These are phyloP conservation scores for Triticum aestivum DNA, from an alignment of 176 grass and related monocot species.

Conservation along the genomic window IWGSC_CS_RefSeq_v2.1 NC_057798.1:414759295-414759794, in stretches of 20 bases:
- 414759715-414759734: background rate
- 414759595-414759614: background rate
- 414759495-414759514: background rate
- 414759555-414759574: background rate
- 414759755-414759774: slow-evolving; percentile 10
- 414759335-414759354: background rate
- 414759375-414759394: background rate
- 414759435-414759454: background rate
- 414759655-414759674: background rate
- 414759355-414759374: slow-evolving; percentile 3
- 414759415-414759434: background rate
- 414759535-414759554: background rate
- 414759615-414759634: slow-evolving; percentile 4
- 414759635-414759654: background rate
- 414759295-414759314: background rate
- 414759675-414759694: background rate
- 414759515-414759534: background rate
- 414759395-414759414: background rate
- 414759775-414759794: background rate
- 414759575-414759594: background rate
- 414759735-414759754: background rate
- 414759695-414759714: background rate
- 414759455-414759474: background rate
- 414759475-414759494: background rate
- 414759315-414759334: background rate